Conservation (phyloP, 2,329 filamentous ascomycete species). For the Pseudocercospora pini-densiflorae region DNA sequence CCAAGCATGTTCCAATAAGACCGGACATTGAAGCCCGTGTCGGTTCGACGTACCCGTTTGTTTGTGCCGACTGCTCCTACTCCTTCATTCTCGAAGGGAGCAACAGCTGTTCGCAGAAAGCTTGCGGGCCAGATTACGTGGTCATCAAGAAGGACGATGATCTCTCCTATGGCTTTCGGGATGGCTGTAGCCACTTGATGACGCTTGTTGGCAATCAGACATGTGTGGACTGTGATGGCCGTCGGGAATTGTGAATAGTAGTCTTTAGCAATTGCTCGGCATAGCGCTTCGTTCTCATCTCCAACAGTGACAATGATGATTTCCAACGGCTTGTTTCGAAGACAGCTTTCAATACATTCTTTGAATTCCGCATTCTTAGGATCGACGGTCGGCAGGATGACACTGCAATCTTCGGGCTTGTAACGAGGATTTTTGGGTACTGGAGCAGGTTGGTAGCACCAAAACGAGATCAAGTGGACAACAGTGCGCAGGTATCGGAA, state of each 20-base stretch:
- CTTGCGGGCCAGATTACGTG: constrained; percentile 14
- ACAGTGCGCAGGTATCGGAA: constrained; percentile 17
- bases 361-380: constrained; percentile 15
- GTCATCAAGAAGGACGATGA: constrained; percentile 17
- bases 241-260: neutral
- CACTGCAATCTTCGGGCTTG: constrained; percentile 7
- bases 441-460: constrained; percentile 13
- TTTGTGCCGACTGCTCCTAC: constrained; percentile 23
- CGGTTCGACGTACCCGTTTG: constrained; percentile 19
- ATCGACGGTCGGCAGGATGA: constrained; percentile 21
- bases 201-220: constrained; percentile 15
- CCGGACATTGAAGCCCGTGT: constrained; percentile 7
- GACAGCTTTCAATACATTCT: constrained; percentile 13
- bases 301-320: constrained; percentile 21
- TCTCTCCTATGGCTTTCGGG: constrained; percentile 2
- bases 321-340: constrained; percentile 1
- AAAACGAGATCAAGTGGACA: constrained; percentile 17
- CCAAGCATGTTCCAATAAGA: constrained; percentile 35
- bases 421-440: constrained; percentile 1
- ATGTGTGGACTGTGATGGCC: neutral
- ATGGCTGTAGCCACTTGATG: constrained; percentile 14
- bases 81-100: constrained; percentile 14
- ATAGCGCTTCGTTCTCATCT: neutral
- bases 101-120: constrained; percentile 9
- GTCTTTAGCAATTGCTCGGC: neutral